Base-by-base conservation (phyloP, 306 rosid species). In the Abrus precatorius region DNA sequence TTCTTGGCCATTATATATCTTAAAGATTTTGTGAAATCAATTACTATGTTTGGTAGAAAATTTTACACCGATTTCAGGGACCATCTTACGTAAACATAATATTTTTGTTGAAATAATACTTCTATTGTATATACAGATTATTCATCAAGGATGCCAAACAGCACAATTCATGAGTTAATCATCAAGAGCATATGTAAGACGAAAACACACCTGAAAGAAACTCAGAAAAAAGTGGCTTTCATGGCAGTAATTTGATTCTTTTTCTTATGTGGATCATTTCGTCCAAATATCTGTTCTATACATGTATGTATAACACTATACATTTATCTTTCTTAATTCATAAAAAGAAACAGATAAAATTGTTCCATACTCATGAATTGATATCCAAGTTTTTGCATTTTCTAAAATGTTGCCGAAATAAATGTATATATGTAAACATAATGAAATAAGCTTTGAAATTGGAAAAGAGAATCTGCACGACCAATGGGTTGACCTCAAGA, bases 401-500 rank as follows among this genome's bases (percentile, higher is more conserved):
- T 27, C 4, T 5, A 27, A 47, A 69, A 49, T 7, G 7, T n/a
- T 13, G 14, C n/a, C 11, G 32, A 45, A 44, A n/a, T 5, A 55
- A 54, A 48, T 56, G 53, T 53, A 60, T 52, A 62, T 9, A 4
- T n/a, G 8, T 14, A 40, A 76, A 49, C 29, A 59, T 20, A 57
- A 41, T 54, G 38, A 32, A 47, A 49, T n/a, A 40, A 29, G 3
- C 7, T 11, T 40, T 27, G 6, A 28, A 30, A 20, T 20, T 20
- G 20, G 20, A 40, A 32, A 12, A 11, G 2, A 38, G 33, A 64
- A 9, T 43, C 28, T 48, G 5, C 8, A 33, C 3, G 56, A 53
- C 33, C 5, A 55, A 54, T 4, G 9, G 30, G 9, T 20, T n/a
- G 27, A 9, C 9, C 36, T 86, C 41, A 86, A 59, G 84, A 73